Evolutionary conservation across 306 rosid species (phyloP), one percentile per base, ranked within the genome.

Genomic region (Pyrus bretschneideri): DNA sequence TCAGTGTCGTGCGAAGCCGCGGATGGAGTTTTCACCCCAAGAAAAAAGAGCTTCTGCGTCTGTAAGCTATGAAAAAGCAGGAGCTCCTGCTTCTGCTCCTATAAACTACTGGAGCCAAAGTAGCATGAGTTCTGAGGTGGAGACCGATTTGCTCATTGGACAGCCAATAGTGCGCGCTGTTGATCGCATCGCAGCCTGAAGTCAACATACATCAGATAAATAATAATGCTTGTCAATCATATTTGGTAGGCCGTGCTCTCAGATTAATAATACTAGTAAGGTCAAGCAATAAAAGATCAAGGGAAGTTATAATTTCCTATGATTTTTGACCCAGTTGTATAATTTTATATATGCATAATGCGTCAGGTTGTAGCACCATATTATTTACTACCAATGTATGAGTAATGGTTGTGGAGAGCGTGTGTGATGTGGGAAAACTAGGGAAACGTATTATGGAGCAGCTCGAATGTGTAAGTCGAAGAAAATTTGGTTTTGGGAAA

Each of bases 91-190:
- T 51, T 51, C 55, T 51, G 55, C 62, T n/a, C 9, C 2, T 22
- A 45, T 49, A 72, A 54, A 7, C 9, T 7, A 44, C 35, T 1
- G 81, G 77, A 70, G 82, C 71, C 74, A 65, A 61, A 79, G 66
- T 31, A 49, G 74, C 70, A 61, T 29, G 63, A 69, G 58, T 76
- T 76, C 80, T 9, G 82, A 76, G 12, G 86, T 78, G 51, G 90
- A 84, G 69, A 89, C 89, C 0, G 85, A 79, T 17, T 67, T 91
- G 71, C 83, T 67, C 80, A 87, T 89, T 22, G 91, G 91, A 76
- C 80, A 74, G 62, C 91, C 90, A 19, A 30, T 72, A 21, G 67
- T 63, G 19, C 84, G 71, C 74, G 5, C 13, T 58, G 29, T 57
- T 9, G 29, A 58, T 58, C 62, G 25, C 27, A 9, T 21, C 61